Conservation (phyloP, 768 basidiomycete species). For the Agrocybe praecox region DNA sequence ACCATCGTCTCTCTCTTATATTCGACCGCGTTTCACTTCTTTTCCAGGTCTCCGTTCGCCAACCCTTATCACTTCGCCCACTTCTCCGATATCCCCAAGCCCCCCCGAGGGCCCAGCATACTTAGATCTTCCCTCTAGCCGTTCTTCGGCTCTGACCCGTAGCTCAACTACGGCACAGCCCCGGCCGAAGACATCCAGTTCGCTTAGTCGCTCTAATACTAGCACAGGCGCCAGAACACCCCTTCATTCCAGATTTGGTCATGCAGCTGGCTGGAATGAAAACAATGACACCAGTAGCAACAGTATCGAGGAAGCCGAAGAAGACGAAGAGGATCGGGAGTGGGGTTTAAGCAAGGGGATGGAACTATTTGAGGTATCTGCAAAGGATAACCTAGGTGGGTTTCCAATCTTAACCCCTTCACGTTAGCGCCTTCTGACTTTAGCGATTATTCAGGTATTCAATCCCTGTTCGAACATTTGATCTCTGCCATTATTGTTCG, state of each 20-base stretch:
- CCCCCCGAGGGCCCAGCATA: slow-evolving; percentile 64
- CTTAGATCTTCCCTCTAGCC: slow-evolving; percentile 59
- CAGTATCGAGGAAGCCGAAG: slow-evolving; percentile 68
- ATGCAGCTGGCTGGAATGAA: slow-evolving; percentile 56
- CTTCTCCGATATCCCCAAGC: slow-evolving; percentile 50
- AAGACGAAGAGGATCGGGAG: slow-evolving; percentile 61
- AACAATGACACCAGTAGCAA: slow-evolving; percentile 63
- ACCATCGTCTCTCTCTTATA: slow-evolving; percentile 70
- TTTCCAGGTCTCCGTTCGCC: slow-evolving; percentile 68
- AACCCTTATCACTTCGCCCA: slow-evolving; percentile 43
- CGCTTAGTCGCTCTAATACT: slow-evolving; percentile 53
- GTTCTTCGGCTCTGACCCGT: slow-evolving; percentile 54
- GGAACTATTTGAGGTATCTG: slow-evolving; percentile 90
- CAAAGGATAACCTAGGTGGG: slow-evolving; percentile 83
- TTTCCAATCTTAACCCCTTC: slow-evolving; percentile 15
- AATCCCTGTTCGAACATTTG: slow-evolving; percentile 77
- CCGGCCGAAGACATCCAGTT: slow-evolving; percentile 50
- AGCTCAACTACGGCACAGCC: slow-evolving; percentile 48
- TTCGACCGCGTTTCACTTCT: slow-evolving; percentile 78
- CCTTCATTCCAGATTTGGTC: slow-evolving; percentile 61
- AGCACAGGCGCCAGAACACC: slow-evolving; percentile 46
- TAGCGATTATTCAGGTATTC: slow-evolving; percentile 58
- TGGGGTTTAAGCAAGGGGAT: slow-evolving; percentile 84
- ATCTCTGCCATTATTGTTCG: slow-evolving; percentile 78
- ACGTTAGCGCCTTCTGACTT: slow-evolving; percentile 3